These are phyloP conservation scores for Daldinia concentrica DNA, from an alignment of 495 filamentous ascomycete genomes.

Conservation along the genomic window DNA sequence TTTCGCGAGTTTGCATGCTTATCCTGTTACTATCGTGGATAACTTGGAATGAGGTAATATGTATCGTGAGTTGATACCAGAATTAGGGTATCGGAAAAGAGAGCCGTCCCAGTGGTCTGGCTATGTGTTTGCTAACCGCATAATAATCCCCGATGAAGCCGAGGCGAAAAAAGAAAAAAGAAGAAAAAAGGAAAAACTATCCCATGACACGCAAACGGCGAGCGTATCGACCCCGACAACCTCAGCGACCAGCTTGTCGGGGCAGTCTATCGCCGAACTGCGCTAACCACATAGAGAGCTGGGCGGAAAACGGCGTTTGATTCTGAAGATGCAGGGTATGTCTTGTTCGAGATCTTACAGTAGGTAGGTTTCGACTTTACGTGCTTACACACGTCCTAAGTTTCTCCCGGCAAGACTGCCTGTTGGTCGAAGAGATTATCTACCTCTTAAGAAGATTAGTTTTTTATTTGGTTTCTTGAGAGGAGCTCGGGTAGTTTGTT, in stretches of 20 bases:
- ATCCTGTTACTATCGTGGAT: slow-evolving; percentile 8
- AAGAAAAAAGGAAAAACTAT: slow-evolving; percentile 16
- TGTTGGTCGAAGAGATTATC: slow-evolving; percentile 16
- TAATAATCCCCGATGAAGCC: slow-evolving; percentile 15
- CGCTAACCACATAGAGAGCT: slow-evolving; percentile 20
- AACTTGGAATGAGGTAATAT: slow-evolving; percentile 6
- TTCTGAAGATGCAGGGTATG: slow-evolving; percentile 16
- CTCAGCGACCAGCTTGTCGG: slow-evolving; percentile 19
- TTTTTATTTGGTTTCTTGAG: neutral
- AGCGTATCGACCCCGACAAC: slow-evolving; percentile 7
- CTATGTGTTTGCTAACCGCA: slow-evolving; percentile 27
- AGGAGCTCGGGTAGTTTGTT: neutral
- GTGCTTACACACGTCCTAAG: slow-evolving; percentile 26
- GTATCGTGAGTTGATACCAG: slow-evolving; percentile 9
- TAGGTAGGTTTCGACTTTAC: neutral
- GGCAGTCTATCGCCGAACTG: slow-evolving; percentile 13
- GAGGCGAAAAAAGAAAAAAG: slow-evolving; percentile 5
- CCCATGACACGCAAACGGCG: slow-evolving; percentile 13
- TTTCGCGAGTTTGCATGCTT: slow-evolving; percentile 25
- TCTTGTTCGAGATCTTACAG: slow-evolving; percentile 8
- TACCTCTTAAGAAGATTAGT: neutral
- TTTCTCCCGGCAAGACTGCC: slow-evolving; percentile 34
- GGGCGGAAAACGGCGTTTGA: slow-evolving; percentile 17
- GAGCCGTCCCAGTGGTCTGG: slow-evolving; percentile 16
- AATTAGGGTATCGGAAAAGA: slow-evolving; percentile 4